phyloP scores from a whole-genome alignment of 2,329 filamentous ascomycete species.

The Endocalyx cinctus region DNA sequence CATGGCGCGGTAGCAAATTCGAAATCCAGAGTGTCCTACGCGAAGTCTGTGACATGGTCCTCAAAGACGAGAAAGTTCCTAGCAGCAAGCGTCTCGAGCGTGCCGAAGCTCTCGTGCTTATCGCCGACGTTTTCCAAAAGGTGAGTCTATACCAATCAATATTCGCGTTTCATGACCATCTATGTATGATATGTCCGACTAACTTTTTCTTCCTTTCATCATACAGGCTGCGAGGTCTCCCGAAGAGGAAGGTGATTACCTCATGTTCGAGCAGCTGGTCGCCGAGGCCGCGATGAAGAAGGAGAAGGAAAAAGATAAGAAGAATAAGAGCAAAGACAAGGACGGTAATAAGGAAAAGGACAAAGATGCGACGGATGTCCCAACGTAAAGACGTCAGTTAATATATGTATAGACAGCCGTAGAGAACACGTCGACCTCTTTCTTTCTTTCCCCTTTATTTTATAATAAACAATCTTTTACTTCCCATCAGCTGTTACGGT shows the following conservation, averaged over 20 bases:
- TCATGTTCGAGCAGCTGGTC: slow-evolving; percentile 97
- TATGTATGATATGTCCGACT: too few species aligned
- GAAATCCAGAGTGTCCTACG: slow-evolving; percentile 95
- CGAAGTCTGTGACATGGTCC: slow-evolving; percentile 86
- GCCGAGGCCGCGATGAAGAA: slow-evolving; percentile 96
- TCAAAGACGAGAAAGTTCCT: slow-evolving; percentile 74
- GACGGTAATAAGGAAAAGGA: slow-evolving; percentile 30
- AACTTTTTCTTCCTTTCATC: too few species aligned
- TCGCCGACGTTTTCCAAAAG: slow-evolving; percentile 85
- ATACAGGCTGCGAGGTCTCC: slow-evolving; percentile 78
- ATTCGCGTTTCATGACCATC: too few species aligned
- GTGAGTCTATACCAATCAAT: slow-evolving; percentile 46
- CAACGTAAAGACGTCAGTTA: too few species aligned
- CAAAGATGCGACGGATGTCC: too few species aligned
- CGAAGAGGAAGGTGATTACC: slow-evolving; percentile 97
- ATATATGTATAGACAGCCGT: too few species aligned
- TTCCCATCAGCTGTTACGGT: too few species aligned
- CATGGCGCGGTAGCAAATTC: slow-evolving; percentile 94
- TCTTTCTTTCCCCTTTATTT: too few species aligned
- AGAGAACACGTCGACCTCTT: too few species aligned
- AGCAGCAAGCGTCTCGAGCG: slow-evolving; percentile 84
- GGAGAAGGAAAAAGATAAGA: slow-evolving; percentile 73
- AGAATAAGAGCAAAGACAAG: slow-evolving; percentile 52
- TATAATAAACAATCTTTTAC: too few species aligned
- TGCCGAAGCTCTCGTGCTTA: slow-evolving; percentile 81